Evolutionary conservation across 495 filamentous ascomycete species (phyloP), one percentile per base, ranked within the genome.

Genomic region (Trichoderma asperelloides): DNA sequence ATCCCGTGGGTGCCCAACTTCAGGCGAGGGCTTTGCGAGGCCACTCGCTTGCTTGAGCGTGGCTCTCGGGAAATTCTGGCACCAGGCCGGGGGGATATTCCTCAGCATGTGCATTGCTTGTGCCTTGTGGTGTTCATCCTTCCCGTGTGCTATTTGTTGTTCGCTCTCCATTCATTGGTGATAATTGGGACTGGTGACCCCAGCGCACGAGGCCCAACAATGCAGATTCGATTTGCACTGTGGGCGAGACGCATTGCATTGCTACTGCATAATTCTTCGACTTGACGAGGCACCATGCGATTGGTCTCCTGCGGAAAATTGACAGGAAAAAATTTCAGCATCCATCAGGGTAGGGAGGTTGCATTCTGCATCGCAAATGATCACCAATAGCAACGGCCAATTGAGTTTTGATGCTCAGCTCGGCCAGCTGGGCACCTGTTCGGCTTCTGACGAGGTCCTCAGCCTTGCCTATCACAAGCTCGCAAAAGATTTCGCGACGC

Each of bases 381-480:
- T 60, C 27, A 30, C 55, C 55, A 60, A 60, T 60, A 13, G 27
- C 12, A 60, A 30, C 12, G 55, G 27, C 23, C 55, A 60, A 60
- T 60, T 60, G 55, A 25, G 23, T 5, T 60, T 28, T 18, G 8
- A 18, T 60, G 49, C n/a, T n/a, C n/a, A n/a, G n/a, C n/a, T n/a
- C n/a, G n/a, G n/a, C n/a, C n/a, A 28, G 23, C 27, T 25, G 55
- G 23, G 55, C 55, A 28, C 23, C n/a, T 25, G 16, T 60, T 25
- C 33, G n/a, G 11, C 43, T 16, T 15, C n/a, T 47, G 43, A 18
- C 13, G 43, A 30, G 25, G 23, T 25, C 27, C 55, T 60, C 55
- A 60, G 55, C 55, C 55, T 60, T 60, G 55, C 55, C 55, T 60
- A 60, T 60, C 55, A 60, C 55, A 28, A 60, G 55, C 55, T 60